Conservation (phyloP, 2,329 filamentous ascomycete species). For the Paecilomyces dactylethromorphus region DNA sequence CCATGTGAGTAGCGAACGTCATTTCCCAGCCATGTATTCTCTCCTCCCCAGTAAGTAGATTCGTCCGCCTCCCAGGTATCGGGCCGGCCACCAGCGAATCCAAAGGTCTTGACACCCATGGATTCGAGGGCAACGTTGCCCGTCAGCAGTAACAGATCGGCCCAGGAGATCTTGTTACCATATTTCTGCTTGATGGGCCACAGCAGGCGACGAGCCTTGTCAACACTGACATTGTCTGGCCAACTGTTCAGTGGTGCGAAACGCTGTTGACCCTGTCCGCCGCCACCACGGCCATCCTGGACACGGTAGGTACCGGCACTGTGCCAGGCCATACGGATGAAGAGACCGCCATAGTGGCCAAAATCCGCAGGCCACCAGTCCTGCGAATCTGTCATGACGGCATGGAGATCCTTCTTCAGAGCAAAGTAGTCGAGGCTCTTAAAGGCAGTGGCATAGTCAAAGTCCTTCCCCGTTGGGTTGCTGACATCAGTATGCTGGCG, state of each 20-base stretch:
- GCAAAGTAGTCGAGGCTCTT: conserved; percentile 63
- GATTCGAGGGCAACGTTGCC: conserved; percentile 72
- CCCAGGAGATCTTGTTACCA: conserved; percentile 75
- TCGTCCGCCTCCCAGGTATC: conserved; percentile 73
- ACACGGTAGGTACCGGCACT: conserved; percentile 72
- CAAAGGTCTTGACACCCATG: conserved; percentile 68
- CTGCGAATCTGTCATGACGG: conserved; percentile 70
- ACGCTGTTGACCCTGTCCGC: conserved; percentile 67
- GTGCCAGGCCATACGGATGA: conserved; percentile 78
- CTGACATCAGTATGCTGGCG: conserved; percentile 60
- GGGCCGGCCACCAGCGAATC: conserved; percentile 64
- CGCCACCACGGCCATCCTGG: conserved; percentile 67
- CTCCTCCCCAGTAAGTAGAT: conserved; percentile 69
- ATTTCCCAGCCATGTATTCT: conserved; percentile 69
- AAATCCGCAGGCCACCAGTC: conserved; percentile 79
- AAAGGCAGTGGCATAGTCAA: conserved; percentile 68
- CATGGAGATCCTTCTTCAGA: conserved; percentile 67
- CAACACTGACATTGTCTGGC: conserved; percentile 71
- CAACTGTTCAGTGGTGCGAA: conserved; percentile 77
- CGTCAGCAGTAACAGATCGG: conserved; percentile 63
- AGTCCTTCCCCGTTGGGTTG: conserved; percentile 60
- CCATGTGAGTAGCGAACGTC: conserved; percentile 60
- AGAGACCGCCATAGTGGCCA: conserved; percentile 73
- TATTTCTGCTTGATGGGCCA: conserved; percentile 85
- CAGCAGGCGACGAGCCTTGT: conserved; percentile 72